Base-by-base conservation (phyloP, 805 yeast species). In the Wickerhamomyces canadensis region DNA sequence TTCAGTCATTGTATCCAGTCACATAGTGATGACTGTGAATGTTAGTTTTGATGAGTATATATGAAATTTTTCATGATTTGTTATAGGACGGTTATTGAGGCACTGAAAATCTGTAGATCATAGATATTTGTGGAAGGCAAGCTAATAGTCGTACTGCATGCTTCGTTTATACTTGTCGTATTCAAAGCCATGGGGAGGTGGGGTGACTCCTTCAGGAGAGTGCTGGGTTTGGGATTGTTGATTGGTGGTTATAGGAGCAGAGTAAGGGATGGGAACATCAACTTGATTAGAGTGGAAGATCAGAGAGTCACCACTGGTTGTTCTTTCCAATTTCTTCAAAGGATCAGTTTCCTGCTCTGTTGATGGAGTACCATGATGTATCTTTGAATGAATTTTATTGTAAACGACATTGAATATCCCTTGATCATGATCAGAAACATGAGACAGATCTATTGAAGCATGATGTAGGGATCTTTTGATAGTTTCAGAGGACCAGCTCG, bases 111-210 rank as follows among this genome's bases (percentile, higher is more conserved):
- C n/a, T 23, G n/a, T 26, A 25, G 6, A 9, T 17, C 19, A 27
- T 26, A 11, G 7, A 14, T 27, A 3, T 10, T n/a, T n/a, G n/a
- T n/a, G n/a, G n/a, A n/a, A n/a, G n/a, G n/a, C n/a, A n/a, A 13
- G 23, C 22, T 15, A 16, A 23, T 30, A 39, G 14, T 43, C 44
- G 19, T 37, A 30, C 13, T 40, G 43, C 54, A 46, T 52, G 27
- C 54, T 47, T 42, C 55, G 47, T 31, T 50, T 52, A 36, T 47
- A 52, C 22, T 50, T 52, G 14, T 42, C 50, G 22, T 48, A 50
- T 19, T 51, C 52, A 31, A 49, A 51, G 11, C 35, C 37, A 24
- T 37, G 26, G 18, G 11, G 4, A 22, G 25, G 10, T 33, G n/a
- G 19, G 23, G n/a, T 19, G 33, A 30, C 7, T 7, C 10, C 7